A percentile compares a stretch with the other conserved stretches of the same genome.
Evolutionary conservation across 352 stramenopile genomes (phyloP).

Genomic region (Phytophthora pini): DNA sequence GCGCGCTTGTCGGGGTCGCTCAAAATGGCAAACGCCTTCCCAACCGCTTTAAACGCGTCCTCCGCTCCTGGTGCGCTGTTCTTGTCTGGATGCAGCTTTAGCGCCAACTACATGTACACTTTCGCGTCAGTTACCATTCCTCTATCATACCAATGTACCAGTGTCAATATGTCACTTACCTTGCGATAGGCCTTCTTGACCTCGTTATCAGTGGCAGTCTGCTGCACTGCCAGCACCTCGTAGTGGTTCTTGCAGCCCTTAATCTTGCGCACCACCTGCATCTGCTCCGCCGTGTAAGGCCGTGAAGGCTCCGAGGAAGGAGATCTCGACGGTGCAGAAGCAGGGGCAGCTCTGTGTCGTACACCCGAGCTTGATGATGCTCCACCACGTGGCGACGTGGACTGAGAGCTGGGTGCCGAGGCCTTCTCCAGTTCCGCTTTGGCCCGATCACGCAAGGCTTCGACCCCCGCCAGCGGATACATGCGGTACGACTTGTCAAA

Average conservation of each 20-base stretch:
- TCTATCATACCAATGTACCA: not conserved
- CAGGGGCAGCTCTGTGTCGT: conserved; percentile 40
- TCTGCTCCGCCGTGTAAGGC: conserved; percentile 81
- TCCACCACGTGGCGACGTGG: conserved; percentile 40
- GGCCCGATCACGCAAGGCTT: conserved; percentile 79
- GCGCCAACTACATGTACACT: conserved; percentile 63
- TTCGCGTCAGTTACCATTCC: conserved; percentile 11
- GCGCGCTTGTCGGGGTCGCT: conserved; percentile 90
- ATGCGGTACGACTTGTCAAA: conserved; percentile 93
- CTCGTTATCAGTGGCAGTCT: conserved; percentile 81
- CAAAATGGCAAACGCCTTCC: conserved; percentile 94
- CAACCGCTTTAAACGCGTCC: conserved; percentile 97
- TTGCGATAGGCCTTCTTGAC: conserved; percentile 94
- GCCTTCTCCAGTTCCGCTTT: conserved; percentile 66
- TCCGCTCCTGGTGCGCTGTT: conserved; percentile 97
- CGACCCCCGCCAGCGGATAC: conserved; percentile 87
- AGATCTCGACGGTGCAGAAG: conserved; percentile 35
- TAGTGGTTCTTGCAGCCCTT: conserved; percentile 90
- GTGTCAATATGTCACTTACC: conserved; percentile 38
- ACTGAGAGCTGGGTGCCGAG: conserved; percentile 25
- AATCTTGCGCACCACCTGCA: conserved; percentile 90
- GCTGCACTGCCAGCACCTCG: conserved; percentile 82
- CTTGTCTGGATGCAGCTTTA: conserved; percentile 93
- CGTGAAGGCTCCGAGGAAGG: conserved; percentile 50
- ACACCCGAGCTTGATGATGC: conserved; percentile 23